phyloP scores from a whole-genome alignment of 139 green algal species.

The Chlorella ohadii region DNA sequence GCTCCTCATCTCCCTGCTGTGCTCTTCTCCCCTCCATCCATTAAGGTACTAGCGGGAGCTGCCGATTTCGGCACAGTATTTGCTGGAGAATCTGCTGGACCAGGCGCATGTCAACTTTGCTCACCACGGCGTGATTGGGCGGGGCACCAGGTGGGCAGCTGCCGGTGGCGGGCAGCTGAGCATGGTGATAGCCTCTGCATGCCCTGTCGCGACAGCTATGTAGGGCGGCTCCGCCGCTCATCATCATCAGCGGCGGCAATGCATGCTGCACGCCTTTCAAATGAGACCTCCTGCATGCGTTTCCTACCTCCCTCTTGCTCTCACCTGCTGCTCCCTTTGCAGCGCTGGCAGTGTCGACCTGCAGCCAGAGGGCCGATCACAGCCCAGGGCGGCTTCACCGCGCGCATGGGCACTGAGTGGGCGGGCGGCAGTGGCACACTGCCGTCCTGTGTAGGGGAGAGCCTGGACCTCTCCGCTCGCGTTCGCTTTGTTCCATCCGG shows the following conservation, averaged over 20 bases:
- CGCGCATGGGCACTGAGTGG: neutral
- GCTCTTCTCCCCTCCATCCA: neutral
- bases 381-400: slow-evolving; percentile 2
- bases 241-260: no score
- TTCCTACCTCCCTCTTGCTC: no score
- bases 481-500: slow-evolving; percentile 17
- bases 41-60: slow-evolving; percentile 45
- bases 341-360: neutral
- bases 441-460: neutral
- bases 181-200: no score
- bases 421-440: neutral
- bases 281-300: no score
- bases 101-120: slow-evolving; percentile 75
- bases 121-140: slow-evolving; percentile 60
- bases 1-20: no score
- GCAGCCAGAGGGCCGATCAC: neutral
- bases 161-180: no score
- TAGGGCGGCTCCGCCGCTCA: no score
- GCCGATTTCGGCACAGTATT: slow-evolving; percentile 48
- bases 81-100: slow-evolving; percentile 80
- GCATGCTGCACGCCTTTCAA: no score
- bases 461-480: neutral
- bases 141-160: no score
- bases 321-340: no score
- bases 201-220: no score